phyloP scores from a whole-genome alignment of 2,329 filamentous ascomycete species.

The Sclerotinia subarctica region DNA sequence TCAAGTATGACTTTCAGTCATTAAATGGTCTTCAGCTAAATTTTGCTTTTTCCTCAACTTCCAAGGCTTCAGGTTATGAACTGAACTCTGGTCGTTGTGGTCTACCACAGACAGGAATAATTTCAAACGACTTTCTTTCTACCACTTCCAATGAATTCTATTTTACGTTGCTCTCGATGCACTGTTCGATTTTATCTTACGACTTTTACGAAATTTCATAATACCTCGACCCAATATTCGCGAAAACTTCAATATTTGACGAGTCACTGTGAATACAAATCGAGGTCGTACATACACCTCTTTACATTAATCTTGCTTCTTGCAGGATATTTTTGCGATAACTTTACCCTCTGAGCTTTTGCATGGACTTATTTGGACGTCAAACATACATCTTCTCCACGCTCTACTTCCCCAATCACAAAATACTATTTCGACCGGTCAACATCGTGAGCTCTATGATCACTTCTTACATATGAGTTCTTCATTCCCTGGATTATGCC shows the following conservation, averaged over 20 bases:
- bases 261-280: not conserved
- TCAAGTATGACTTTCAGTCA: not conserved
- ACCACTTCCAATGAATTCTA: not conserved
- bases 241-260: not conserved
- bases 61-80: not conserved
- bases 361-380: not conserved
- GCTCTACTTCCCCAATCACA: not conserved
- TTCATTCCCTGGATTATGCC: not conserved
- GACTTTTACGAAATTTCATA: not conserved
- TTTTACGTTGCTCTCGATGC: not conserved
- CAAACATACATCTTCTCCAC: not conserved
- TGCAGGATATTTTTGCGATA: not conserved
- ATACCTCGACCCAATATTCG: not conserved
- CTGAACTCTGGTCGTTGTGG: not conserved
- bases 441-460: not conserved
- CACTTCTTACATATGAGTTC: not conserved
- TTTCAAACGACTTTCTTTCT: not conserved
- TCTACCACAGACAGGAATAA: not conserved
- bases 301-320: not conserved
- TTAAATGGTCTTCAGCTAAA: not conserved
- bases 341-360: not conserved
- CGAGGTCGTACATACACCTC: not conserved
- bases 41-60: not conserved
- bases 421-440: not conserved
- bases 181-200: not conserved